Evolutionary conservation across 2,329 filamentous ascomycete genomes (phyloP).

Genomic region (Simplicillium sp.): DNA sequence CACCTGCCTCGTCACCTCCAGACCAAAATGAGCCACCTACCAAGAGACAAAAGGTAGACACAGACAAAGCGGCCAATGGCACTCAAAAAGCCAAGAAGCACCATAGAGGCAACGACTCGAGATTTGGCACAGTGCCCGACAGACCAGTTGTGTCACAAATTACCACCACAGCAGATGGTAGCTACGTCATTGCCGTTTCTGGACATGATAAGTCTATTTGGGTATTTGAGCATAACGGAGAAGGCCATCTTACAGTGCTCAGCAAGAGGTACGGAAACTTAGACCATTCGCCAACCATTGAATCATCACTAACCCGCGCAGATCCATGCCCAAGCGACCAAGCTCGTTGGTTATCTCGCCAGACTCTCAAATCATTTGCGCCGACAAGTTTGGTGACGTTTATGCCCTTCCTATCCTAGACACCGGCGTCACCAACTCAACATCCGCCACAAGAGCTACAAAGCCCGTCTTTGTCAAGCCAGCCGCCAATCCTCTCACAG

Average conservation of each 20-base stretch:
- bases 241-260: constrained; percentile 53
- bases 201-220: constrained; percentile 87
- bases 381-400: constrained; percentile 96
- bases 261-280: constrained; percentile 55
- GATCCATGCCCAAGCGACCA: constrained; percentile 82
- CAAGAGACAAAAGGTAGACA: constrained; percentile 23
- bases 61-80: constrained; percentile 12
- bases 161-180: constrained; percentile 50
- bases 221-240: constrained; percentile 61
- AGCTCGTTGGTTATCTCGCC: constrained; percentile 63
- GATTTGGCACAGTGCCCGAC: constrained; percentile 29
- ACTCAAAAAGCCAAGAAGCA: constrained; percentile 15
- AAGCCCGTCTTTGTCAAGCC: constrained; percentile 30
- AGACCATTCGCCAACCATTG: background rate
- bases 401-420: constrained; percentile 71
- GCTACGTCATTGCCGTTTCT: constrained; percentile 68
- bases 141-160: constrained; percentile 61
- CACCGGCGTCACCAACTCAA: constrained; percentile 7
- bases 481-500: constrained; percentile 48
- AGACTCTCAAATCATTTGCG: constrained; percentile 67
- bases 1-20: constrained; percentile 8
- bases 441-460: constrained; percentile 8
- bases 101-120: constrained; percentile 17
- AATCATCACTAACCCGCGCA: constrained; percentile 25
- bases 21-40: constrained; percentile 20